Evolutionary conservation across 73 alveolate species (phyloP).

Genomic region (Chromera velia): DNA sequence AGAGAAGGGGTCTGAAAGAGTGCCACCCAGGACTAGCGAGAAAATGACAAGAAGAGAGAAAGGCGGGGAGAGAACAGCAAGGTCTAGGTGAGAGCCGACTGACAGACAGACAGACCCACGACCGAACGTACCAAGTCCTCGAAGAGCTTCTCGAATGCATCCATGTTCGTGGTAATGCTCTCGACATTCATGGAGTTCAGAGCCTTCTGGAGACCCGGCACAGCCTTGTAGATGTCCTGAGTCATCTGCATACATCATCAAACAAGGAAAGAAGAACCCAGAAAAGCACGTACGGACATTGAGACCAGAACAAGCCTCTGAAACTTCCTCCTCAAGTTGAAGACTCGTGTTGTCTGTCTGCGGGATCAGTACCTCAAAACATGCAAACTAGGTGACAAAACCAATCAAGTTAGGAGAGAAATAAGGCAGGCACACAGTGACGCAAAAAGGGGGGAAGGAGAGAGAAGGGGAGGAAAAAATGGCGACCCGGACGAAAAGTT

Average conservation of each 20-base stretch:
- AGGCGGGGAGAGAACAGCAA: neutral
- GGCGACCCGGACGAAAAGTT: no score
- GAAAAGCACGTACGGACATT: neutral
- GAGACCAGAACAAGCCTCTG: no score
- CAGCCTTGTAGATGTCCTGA: constrained; percentile 32
- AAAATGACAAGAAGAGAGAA: neutral
- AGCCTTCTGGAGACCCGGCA: constrained; percentile 41
- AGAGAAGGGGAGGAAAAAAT: no score
- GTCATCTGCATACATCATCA: constrained; percentile 15
- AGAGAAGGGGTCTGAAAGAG: no score
- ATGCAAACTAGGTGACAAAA: no score
- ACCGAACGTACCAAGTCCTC: constrained; percentile 47
- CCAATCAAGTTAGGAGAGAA: no score
- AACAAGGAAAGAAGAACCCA: neutral
- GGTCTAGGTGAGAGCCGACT: no score
- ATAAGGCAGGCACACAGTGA: no score
- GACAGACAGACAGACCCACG: neutral
- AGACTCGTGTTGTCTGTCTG: neutral
- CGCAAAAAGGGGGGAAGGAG: no score
- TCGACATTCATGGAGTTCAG: constrained; percentile 50
- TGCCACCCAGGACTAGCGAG: no score
- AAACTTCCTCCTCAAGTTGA: no score
- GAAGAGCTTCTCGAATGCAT: constrained; percentile 54
- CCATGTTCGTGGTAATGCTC: constrained; percentile 50
- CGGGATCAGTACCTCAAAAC: constrained; percentile 56